A percentile compares a stretch with the other conserved stretches of the same genome.
Conservation (phyloP, 2,329 filamentous ascomycete species). For the Arthrobotrys megalospora region DNA sequence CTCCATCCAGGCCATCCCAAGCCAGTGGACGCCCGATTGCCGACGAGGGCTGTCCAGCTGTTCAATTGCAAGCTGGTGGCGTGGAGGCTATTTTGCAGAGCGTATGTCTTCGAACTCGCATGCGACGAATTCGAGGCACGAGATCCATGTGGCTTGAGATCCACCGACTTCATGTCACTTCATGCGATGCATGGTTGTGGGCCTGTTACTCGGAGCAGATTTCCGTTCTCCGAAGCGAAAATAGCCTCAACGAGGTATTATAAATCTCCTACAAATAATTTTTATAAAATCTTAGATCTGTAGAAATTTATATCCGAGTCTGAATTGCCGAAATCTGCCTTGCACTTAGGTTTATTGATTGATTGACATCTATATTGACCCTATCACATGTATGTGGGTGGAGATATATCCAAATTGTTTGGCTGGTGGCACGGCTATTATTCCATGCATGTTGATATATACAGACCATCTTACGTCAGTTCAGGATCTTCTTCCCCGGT, state of each 20-base stretch:
- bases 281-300: background rate
- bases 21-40: slow-evolving; percentile 41
- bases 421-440: slow-evolving; percentile 69
- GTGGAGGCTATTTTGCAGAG: background rate
- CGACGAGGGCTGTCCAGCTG: slow-evolving; percentile 11
- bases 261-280: background rate
- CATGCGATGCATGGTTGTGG: slow-evolving; percentile 12
- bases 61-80: background rate
- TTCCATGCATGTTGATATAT: slow-evolving; percentile 67
- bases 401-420: background rate
- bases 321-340: slow-evolving; percentile 67
- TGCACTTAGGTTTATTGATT: slow-evolving; percentile 63
- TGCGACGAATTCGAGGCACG: background rate
- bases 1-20: slow-evolving; percentile 25
- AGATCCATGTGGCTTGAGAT: slow-evolving; percentile 19
- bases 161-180: background rate
- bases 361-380: background rate
- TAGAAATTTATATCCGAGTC: slow-evolving; percentile 1
- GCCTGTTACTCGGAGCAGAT: slow-evolving; percentile 20
- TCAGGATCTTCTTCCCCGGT: slow-evolving; percentile 67
- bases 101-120: too few relatives aligned
- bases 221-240: slow-evolving; percentile 25
- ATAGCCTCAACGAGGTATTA: slow-evolving; percentile 22
- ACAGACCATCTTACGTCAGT: slow-evolving; percentile 66
- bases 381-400: background rate